Base-by-base conservation (phyloP, 1,139 yeast genomes). In the Suhomyces guaymorum region DNA sequence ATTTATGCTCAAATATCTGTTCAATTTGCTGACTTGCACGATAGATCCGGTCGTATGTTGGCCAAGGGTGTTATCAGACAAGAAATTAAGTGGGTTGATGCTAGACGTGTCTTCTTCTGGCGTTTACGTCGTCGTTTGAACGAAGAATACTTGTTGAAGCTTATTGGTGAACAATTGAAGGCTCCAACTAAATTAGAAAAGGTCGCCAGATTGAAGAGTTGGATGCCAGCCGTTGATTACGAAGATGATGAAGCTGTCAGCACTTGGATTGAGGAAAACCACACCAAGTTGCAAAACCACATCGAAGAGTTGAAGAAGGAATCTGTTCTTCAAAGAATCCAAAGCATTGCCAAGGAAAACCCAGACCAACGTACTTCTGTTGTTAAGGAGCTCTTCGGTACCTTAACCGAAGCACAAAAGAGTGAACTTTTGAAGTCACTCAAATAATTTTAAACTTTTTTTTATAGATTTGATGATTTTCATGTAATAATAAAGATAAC, bases 71-170 rank as follows among this genome's bases (percentile, higher is more conserved):
- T 84, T 37, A 88, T 92, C 52, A 76, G 84, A 51, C 82, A 83
- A 61, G 94, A 89, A 52, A 66, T 92, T 39, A 80, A 84, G 54
- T 90, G 97, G 97, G 64, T 65, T 30, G 75, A 89, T 37, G 79
- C 97, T 21, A 87, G 98, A 73, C 80, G 97, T 55, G 86, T 78
- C 79, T 94, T 92, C 80, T 92, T 88, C 92, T 92, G 98, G 98
- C 82, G 99, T 67, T 78, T 88, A 47, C 88, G 97, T 70, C 85
- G 98, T 69, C 87, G 97, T 67, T 73, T 94, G 64, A 83, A 86
- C 60, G 97, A 92, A 69, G 95, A 88, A 61, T 87, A 88, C 63
- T 73, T 90, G 55, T 71, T 88, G 61, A 81, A 78, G 61, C 76
- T 86, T 55, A 78, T 90, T 52, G 79, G 80, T 37, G 82, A 77